Evolutionary conservation across 805 yeast species (phyloP), one percentile per base, ranked within the genome.

Genomic region (Candida oleophila): DNA sequence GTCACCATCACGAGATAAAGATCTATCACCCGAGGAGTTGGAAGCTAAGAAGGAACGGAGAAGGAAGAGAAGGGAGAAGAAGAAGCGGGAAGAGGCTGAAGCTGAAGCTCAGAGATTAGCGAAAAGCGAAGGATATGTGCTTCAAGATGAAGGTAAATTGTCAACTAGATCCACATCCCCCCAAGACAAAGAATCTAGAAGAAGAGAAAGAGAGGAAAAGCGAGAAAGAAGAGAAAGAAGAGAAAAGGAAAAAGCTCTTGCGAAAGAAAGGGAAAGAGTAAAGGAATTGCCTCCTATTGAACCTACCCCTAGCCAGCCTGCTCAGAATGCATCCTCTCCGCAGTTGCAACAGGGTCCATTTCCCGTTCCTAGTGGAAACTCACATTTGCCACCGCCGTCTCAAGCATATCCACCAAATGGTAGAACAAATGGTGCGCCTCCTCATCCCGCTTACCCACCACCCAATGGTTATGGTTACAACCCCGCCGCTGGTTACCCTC

Each of bases 31-130:
- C 4, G 45, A 45, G 35, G 50, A 45, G 15, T 46, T 42, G 42
- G 59, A 51, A 22, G 54, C 51, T 16, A 49, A 55, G 21, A 46
- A 47, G 18, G 46, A 49, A 41, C 45, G 45, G 41, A 53, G 49
- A 49, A 52, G 49, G 47, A 54, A 49, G 38, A 54, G 55, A 48
- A 51, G 49, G 42, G 52, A 51, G 46, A 49, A 52, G 45, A 53
- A 53, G 45, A 51, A 53, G 47, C 46, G 44, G 51, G 45, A 50
- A 54, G 48, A 52, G 52, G 49, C 50, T 30, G 33, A 53, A 42
- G 33, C n/a, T n/a, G n/a, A 46, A 36, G 34, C 46, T 42, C 11
- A 5, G 18, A 36, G 39, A 16, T 7, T 12, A 8, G 39, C 39
- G 8, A 12, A 16, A 12, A 12, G 22, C 7, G 39, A 20, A 36